A percentile compares a stretch with the other conserved stretches of the same genome.
These are phyloP conservation scores for Boechera stricta DNA, from an alignment of 345 rosid species.

Conservation along the genomic window DNA sequence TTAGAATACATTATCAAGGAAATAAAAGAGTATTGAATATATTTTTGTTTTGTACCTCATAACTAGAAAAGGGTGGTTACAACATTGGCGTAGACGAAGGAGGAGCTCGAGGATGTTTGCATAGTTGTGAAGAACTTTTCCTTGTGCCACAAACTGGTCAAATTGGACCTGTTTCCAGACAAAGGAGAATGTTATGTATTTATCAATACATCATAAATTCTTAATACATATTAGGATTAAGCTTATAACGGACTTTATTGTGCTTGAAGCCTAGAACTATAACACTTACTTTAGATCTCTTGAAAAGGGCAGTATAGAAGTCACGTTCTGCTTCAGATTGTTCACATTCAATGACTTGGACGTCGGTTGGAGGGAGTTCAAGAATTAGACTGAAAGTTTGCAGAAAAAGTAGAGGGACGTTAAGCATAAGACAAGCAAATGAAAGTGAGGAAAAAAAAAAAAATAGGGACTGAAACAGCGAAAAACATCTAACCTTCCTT, in stretches of 20 bases:
- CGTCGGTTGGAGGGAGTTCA: conserved; percentile 70
- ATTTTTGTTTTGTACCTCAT: conserved; percentile 53
- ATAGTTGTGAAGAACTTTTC: conserved; percentile 73
- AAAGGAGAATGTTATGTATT: conserved; percentile 13
- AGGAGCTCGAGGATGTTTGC: conserved; percentile 71
- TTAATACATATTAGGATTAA: conserved; percentile 3
- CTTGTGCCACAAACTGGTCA: conserved; percentile 75
- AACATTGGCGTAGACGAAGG: conserved; percentile 75
- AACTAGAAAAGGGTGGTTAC: conserved; percentile 78
- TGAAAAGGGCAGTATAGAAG: conserved; percentile 68
- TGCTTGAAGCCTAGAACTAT: conserved; percentile 5
- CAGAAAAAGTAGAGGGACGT: neutral
- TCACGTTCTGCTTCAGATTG: conserved; percentile 68
- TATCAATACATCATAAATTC: neutral
- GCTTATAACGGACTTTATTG: neutral
- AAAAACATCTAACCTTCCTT: conserved; percentile 56
- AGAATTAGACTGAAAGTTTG: conserved; percentile 61
- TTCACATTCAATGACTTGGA: conserved; percentile 61
- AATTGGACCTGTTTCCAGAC: conserved; percentile 60
- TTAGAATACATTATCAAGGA: conserved; percentile 16
- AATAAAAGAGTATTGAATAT: neutral
- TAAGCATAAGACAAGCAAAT: conserved; percentile 13
- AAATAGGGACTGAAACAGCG: neutral
- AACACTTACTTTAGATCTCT: conserved; percentile 62
- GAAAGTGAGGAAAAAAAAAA: neutral